Conservation (phyloP, 176 grass and related monocot species). For the Phoenix dactylifera region DNA sequence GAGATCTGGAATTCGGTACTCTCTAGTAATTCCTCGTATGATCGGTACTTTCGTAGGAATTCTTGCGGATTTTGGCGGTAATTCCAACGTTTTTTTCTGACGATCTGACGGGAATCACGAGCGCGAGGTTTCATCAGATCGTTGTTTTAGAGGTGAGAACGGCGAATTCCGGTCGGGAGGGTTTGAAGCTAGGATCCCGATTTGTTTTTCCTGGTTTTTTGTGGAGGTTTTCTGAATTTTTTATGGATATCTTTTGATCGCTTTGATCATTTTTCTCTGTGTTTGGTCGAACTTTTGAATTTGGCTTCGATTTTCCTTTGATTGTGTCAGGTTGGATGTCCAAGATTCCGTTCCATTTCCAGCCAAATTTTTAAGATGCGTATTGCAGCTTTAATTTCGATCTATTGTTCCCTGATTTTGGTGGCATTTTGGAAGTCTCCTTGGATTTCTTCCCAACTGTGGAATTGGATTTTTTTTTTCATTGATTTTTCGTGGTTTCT, state of each 20-base stretch:
- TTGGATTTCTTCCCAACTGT: background rate
- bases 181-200: background rate
- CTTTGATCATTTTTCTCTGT: too few species aligned
- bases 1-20: conserved; percentile 10
- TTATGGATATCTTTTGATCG: background rate
- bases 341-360: background rate
- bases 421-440: background rate
- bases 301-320: too few species aligned
- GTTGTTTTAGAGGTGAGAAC: conserved; percentile 34
- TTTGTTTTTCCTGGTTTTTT: background rate
- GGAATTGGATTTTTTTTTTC: background rate
- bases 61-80: background rate
- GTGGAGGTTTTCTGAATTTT: background rate
- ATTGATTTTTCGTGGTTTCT: background rate
- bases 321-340: too few species aligned
- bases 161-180: background rate
- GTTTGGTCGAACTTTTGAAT: too few species aligned
- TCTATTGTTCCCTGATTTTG: background rate
- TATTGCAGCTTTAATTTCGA: background rate
- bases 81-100: background rate
- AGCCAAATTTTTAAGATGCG: background rate
- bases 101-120: conserved; percentile 12
- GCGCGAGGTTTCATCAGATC: conserved; percentile 7
- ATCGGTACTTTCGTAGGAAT: background rate
- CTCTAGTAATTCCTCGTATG: background rate